These are phyloP conservation scores for Cystobasidium onofrii DNA, from an alignment of 768 basidiomycete species.

Conservation along the genomic window DNA sequence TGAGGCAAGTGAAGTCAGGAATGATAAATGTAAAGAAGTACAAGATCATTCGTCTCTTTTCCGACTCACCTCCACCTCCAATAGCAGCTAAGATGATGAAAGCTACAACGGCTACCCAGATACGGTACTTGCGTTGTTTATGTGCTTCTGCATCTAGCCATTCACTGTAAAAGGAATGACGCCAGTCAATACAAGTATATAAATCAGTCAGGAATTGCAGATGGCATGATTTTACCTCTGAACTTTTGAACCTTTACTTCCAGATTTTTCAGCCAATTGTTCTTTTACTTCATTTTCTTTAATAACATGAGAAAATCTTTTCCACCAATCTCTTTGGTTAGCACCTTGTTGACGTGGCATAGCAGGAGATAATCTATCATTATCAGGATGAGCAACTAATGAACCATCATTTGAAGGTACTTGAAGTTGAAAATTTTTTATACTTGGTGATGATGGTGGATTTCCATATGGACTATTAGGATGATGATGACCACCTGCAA, in stretches of 20 bases:
- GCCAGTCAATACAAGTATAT: not conserved
- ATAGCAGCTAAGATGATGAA: constrained; percentile 26
- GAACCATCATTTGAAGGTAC: not conserved
- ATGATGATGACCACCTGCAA: not conserved
- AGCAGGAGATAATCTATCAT: constrained; percentile 21
- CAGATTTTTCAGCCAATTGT: constrained; percentile 13
- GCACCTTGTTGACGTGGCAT: constrained; percentile 11
- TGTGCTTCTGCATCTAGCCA: constrained; percentile 9
- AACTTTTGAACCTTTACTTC: constrained; percentile 4
- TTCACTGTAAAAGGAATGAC: not conserved
- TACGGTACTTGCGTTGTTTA: constrained; percentile 1
- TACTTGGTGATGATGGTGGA: constrained; percentile 17
- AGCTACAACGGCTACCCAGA: constrained; percentile 14
- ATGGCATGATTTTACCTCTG: too few relatives aligned
- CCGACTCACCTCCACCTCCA: constrained; percentile 11
- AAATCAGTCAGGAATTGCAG: too few relatives aligned
- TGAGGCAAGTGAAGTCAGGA: too few relatives aligned
- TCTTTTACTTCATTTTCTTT: constrained; percentile 16
- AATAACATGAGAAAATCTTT: constrained; percentile 20
- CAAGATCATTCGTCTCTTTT: not conserved
- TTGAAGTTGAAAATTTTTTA: constrained; percentile 18
- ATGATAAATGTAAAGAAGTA: too few relatives aligned
- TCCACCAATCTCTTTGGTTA: constrained; percentile 19
- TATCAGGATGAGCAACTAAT: constrained; percentile 9
- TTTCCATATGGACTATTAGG: not conserved